Evolutionary conservation across 2,329 filamentous ascomycete species (phyloP).

Genomic region (Neodidymelliopsis sp.): DNA sequence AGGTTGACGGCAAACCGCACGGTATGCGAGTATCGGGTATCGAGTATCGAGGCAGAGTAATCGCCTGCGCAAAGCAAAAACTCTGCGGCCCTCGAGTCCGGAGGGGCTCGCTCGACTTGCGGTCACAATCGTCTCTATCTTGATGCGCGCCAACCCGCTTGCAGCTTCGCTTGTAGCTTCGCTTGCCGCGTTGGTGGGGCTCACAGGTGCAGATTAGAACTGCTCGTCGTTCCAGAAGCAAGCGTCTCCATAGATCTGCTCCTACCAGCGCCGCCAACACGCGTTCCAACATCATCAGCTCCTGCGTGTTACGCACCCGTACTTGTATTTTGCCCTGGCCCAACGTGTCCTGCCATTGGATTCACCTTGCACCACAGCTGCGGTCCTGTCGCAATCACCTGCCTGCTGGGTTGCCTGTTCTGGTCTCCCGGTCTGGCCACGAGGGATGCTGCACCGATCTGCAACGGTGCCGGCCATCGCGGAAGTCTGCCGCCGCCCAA

Average conservation of each 20-base stretch:
- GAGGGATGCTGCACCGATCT: conserved; percentile 5
- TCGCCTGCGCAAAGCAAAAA: conserved; percentile 1
- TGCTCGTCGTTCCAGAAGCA: conserved; percentile 14
- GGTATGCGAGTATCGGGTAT: no score
- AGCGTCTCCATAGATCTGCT: conserved; percentile 8
- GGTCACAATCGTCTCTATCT: conserved; percentile 6
- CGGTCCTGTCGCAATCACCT: no score
- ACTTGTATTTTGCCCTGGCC: neutral
- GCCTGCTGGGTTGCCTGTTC: neutral
- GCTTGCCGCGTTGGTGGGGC: conserved; percentile 6
- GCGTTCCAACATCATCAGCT: no score
- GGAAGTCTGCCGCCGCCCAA: neutral
- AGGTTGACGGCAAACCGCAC: no score
- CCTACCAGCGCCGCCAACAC: neutral
- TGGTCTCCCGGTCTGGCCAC: conserved; percentile 10
- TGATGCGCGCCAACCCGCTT: conserved; percentile 9
- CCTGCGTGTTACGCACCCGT: neutral
- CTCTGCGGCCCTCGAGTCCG: conserved; percentile 5
- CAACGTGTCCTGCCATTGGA: no score
- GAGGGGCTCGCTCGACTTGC: conserved; percentile 18
- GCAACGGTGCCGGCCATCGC: conserved; percentile 3
- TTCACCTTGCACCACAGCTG: no score
- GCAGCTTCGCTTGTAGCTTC: conserved; percentile 13
- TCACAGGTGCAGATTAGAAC: neutral
- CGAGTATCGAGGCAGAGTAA: neutral